Evolutionary conservation across 1,284 basidiomycete genomes (phyloP).

Genomic region (Cryptococcus neoformans): DNA sequence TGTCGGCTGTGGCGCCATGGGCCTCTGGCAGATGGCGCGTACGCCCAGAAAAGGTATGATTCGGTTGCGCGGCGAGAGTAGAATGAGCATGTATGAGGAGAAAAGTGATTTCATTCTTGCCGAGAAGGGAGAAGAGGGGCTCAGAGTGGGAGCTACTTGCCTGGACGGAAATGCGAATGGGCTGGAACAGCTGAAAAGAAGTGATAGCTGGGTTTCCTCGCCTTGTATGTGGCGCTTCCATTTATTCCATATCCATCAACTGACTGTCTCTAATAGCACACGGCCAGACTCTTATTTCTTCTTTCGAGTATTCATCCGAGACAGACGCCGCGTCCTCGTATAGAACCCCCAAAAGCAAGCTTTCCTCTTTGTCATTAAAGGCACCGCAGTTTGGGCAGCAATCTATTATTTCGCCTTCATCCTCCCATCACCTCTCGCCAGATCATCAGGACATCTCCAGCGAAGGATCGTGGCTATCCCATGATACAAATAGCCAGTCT

Average conservation of each 20-base stretch:
- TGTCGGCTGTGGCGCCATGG: slow-evolving; percentile 1
- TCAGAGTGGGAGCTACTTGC: not conserved
- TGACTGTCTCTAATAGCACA: slow-evolving; percentile 5
- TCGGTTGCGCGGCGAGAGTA: slow-evolving; percentile 10
- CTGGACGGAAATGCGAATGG: slow-evolving; percentile 1
- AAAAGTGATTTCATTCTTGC: not conserved
- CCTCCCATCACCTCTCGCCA: slow-evolving; percentile 10
- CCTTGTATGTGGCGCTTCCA: slow-evolving; percentile 21
- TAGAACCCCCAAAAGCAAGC: slow-evolving; percentile 11
- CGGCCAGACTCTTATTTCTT: slow-evolving; percentile 16
- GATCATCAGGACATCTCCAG: not conserved
- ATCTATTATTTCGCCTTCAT: not conserved
- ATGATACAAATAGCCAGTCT: slow-evolving; percentile 21
- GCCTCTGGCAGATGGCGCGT: slow-evolving; percentile 6
- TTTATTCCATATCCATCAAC: not conserved
- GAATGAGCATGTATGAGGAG: slow-evolving; percentile 12
- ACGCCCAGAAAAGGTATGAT: slow-evolving; percentile 9
- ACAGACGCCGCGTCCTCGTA: slow-evolving; percentile 2
- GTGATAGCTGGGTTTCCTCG: slow-evolving; percentile 23
- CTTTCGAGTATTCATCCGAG: slow-evolving; percentile 23
- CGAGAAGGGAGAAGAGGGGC: slow-evolving; percentile 1
- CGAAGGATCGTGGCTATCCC: slow-evolving; percentile 29
- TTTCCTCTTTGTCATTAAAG: not conserved
- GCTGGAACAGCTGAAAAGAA: slow-evolving; percentile 9
- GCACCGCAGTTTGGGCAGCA: not conserved